Evolutionary conservation across 495 filamentous ascomycete genomes (phyloP), one percentile per base, ranked within the genome.

Genomic region (Copromyces sp.): DNA sequence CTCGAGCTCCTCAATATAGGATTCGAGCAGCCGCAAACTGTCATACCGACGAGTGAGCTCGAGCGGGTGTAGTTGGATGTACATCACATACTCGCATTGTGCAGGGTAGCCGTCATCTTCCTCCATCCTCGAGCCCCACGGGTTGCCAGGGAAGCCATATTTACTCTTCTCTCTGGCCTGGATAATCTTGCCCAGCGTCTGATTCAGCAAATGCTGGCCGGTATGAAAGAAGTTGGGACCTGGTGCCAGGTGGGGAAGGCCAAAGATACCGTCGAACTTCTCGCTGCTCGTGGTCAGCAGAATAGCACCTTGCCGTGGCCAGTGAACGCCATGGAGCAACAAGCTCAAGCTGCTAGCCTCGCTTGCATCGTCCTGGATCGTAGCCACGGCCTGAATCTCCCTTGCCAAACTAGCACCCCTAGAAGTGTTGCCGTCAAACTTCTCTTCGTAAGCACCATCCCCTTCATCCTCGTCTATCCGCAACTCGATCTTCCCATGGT

Each of bases 251-350:
- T 98, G 93, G 29, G 95, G 94, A 73, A 98, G 81, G 32, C 90
- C 89, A 78, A 97, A 96, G 39, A 98, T 88, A 44, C 95, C 95
- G 29, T 90, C 86, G 78, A 94, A 98, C 82, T 96, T 97, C 79
- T 97, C 92, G 77, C 92, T 96, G 14, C 94, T 93, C 1, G 95
- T 98, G 9, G 90, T 92, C 70, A 98, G 79, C 17, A 98, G 81
- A 53, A 96, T 90, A 6, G 87, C 85, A 4, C 95, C 95, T 68
- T 89, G 86, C 37, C 87, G 83, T 37, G 90, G 89, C 83, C 92
- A 95, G 83, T 98, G 94, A 5, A 95, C 87, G 24, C 95, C 95
- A 76, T 92, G 88, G 45, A 97, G 81, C 35, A 86, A 86, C 79
- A 96, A 85, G 71, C 92, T 89, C 87, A 90, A 93, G 75, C 88